Evolutionary conservation across 2,329 filamentous ascomycete genomes (phyloP), one percentile per base, ranked within the genome.

Genomic region (Juglanconis juglandina): DNA sequence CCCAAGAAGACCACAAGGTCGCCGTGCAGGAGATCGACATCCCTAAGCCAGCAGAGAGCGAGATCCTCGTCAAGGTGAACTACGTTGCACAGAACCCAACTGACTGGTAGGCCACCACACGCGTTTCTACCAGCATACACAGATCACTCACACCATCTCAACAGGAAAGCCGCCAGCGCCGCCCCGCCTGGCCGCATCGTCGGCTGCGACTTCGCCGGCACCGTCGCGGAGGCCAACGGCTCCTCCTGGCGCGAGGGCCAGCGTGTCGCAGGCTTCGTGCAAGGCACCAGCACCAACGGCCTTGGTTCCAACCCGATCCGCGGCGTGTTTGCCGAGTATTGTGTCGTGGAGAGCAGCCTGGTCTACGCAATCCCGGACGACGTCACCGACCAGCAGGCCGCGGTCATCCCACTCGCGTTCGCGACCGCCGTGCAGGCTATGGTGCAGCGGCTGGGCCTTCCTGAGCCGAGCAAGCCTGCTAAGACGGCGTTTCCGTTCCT

Each of bases 371-470:
- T 73, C 48, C 70, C 70, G 2, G 69, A 71, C 53, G 46, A 51
- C 1, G 53, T 70, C n/a, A 67, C 68, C 10, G 64, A 67, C 56
- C 63, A 66, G 58, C 67, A 70, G 32, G 71, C 68, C 3, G 68
- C 68, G 17, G 68, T 65, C 33, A 34, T 71, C 17, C 66, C 67
- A 14, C 64, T 76, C 71, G 75, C 64, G 68, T 82, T 64, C 73
- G 80, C 59, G 66, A 84, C 61, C 73, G 83, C 71, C 72, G 78
- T 66, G 48, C 71, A 72, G 63, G 70, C 69, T 24, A 56, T 73
- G 55, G 68, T 71, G 65, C 67, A 66, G 59, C 66, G 71, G 13
- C 63, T 73, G 4, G 62, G 64, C 24, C 65, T 72, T 17, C 70
- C 71, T 2, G 71, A 72, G 64, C 70, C 71, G 3, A 65, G 65